Conservation (phyloP, 371 early-diverging fungal species). For the Mortierella sp. region DNA sequence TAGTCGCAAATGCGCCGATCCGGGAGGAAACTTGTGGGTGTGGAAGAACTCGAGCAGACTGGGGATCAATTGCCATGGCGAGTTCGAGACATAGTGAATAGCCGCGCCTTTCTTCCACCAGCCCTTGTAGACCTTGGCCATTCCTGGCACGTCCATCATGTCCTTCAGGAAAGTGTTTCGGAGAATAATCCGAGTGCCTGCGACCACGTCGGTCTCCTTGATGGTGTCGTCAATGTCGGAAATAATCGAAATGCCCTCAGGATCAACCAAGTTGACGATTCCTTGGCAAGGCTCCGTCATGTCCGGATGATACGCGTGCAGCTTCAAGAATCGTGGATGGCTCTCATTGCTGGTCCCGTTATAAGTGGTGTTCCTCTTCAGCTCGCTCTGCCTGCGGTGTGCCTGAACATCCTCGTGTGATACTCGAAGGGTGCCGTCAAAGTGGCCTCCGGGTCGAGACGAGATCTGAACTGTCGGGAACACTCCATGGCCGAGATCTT, state of each 20-base stretch:
- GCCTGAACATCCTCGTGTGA: constrained; percentile 24
- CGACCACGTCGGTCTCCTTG: constrained; percentile 74
- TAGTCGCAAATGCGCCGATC: constrained; percentile 78
- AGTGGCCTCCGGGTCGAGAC: constrained; percentile 46
- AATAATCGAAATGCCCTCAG: constrained; percentile 63
- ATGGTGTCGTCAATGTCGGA: constrained; percentile 75
- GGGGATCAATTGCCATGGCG: constrained; percentile 90
- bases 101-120: constrained; percentile 76
- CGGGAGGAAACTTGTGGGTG: constrained; percentile 80
- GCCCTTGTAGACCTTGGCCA: constrained; percentile 57
- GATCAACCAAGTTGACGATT: constrained; percentile 65
- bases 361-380: background rate
- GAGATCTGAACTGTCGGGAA: constrained; percentile 48
- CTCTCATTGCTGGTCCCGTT: background rate
- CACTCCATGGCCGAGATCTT: constrained; percentile 31
- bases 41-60: constrained; percentile 81
- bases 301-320: constrained; percentile 38
- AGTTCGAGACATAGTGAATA: constrained; percentile 94
- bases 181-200: constrained; percentile 76
- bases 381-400: background rate
- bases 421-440: constrained; percentile 45
- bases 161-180: constrained; percentile 80
- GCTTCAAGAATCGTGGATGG: constrained; percentile 42
- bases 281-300: constrained; percentile 52
- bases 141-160: constrained; percentile 58